Percentiles rank a stretch among this genome's conserved stretches.
These are phyloP conservation scores for Zygoascus ofunaensis DNA, from an alignment of 805 yeast genomes.

Conservation along the genomic window DNA sequence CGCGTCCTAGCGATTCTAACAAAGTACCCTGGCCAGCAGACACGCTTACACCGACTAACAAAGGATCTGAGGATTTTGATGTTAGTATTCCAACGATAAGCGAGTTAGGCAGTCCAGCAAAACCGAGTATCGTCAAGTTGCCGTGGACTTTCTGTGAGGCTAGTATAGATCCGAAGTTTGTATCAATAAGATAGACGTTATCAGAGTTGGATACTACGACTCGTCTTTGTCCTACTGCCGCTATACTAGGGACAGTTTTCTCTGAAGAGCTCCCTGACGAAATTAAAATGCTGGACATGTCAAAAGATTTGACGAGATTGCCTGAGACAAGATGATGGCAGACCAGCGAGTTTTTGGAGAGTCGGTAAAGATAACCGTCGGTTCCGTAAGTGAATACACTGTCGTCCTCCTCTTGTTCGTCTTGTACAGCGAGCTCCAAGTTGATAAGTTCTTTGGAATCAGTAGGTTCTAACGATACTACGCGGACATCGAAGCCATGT, in stretches of 20 bases:
- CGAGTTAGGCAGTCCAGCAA: not conserved
- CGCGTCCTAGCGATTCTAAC: slow-evolving; percentile 62
- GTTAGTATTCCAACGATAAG: slow-evolving; percentile 13
- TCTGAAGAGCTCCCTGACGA: not conserved
- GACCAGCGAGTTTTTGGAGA: slow-evolving; percentile 21
- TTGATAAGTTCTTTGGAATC: slow-evolving; percentile 3
- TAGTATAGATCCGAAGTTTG: not conserved
- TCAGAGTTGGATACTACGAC: not conserved
- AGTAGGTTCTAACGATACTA: slow-evolving; percentile 12
- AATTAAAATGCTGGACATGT: slow-evolving; percentile 2
- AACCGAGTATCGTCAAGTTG: not conserved
- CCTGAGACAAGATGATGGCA: slow-evolving; percentile 3
- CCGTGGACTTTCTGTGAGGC: not conserved
- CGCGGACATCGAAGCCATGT: slow-evolving; percentile 13
- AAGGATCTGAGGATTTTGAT: slow-evolving; percentile 6
- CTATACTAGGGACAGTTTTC: not conserved
- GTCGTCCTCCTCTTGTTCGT: slow-evolving; percentile 4
- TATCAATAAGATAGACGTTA: slow-evolving; percentile 1
- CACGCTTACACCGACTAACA: slow-evolving; percentile 29
- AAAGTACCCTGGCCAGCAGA: slow-evolving; percentile 61
- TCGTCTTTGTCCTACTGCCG: slow-evolving; percentile 3
- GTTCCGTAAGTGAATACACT: slow-evolving; percentile 10
- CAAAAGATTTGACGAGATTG: not conserved
- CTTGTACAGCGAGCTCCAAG: slow-evolving; percentile 8
- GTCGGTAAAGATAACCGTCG: slow-evolving; percentile 13